Percentiles rank a stretch among this genome's conserved stretches.
phyloP scores from a whole-genome alignment of 768 basidiomycete species.

The Coprinopsis sp. region DNA sequence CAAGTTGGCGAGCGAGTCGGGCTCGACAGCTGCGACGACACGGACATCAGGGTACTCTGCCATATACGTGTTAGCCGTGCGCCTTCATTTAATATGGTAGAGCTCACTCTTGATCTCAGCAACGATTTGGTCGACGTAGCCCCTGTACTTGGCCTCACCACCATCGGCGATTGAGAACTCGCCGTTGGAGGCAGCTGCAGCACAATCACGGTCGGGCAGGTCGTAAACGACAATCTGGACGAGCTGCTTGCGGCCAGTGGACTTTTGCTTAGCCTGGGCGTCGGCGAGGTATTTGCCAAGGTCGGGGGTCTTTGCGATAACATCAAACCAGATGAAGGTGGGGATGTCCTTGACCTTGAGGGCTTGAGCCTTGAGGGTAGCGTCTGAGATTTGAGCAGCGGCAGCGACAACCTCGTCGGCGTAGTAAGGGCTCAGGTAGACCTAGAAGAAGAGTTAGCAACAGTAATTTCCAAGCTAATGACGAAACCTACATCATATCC shows the following conservation, averaged over 20 bases:
- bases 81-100: neutral
- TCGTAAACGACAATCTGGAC: conserved; percentile 56
- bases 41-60: conserved; percentile 55
- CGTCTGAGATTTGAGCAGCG: conserved; percentile 42
- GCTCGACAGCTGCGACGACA: conserved; percentile 62
- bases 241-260: conserved; percentile 43
- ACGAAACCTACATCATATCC: conserved; percentile 37
- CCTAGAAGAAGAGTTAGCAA: conserved; percentile 22
- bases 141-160: conserved; percentile 50
- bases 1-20: conserved; percentile 64
- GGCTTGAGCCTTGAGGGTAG: conserved; percentile 48
- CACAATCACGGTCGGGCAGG: conserved; percentile 63
- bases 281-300: conserved; percentile 56
- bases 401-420: conserved; percentile 50
- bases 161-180: conserved; percentile 57
- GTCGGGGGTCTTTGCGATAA: conserved; percentile 47
- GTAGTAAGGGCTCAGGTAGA: conserved; percentile 54
- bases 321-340: conserved; percentile 61
- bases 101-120: conserved; percentile 47
- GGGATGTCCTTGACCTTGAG: conserved; percentile 51
- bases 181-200: conserved; percentile 61
- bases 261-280: conserved; percentile 41
- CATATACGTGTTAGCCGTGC: neutral
- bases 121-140: conserved; percentile 60
- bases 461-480: neutral